Evolutionary conservation across 768 basidiomycete genomes (phyloP).

Genomic region (Kwoniella heveanensis): DNA sequence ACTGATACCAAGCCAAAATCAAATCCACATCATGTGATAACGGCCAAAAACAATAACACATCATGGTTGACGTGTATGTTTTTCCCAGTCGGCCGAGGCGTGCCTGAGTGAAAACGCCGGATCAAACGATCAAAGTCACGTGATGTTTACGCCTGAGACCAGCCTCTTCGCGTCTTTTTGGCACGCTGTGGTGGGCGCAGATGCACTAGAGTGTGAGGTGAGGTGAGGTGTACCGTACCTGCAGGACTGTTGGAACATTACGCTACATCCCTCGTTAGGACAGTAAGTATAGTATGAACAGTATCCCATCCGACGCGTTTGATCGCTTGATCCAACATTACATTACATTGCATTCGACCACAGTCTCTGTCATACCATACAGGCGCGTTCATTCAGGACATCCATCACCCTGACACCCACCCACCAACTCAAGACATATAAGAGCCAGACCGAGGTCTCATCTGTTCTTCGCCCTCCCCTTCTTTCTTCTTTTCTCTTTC

Average conservation of each 20-base stretch:
- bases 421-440: constrained; percentile 13
- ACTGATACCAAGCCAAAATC: background rate
- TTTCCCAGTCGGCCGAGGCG: constrained; percentile 6
- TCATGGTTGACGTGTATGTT: constrained; percentile 25
- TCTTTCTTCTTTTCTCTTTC: constrained; percentile 2
- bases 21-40: constrained; percentile 12
- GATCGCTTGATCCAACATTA: constrained; percentile 4
- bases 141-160: constrained; percentile 16
- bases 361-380: background rate
- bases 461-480: constrained; percentile 12
- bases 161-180: constrained; percentile 22
- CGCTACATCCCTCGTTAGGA: too few species aligned
- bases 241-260: constrained; percentile 2
- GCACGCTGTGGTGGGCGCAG: too few species aligned
- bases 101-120: constrained; percentile 1
- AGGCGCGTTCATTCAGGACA: too few species aligned
- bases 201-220: too few species aligned
- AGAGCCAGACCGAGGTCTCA: constrained; percentile 12
- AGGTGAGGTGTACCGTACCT: too few species aligned
- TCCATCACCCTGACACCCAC: background rate
- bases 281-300: background rate
- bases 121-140: constrained; percentile 18
- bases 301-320: constrained; percentile 11
- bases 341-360: background rate
- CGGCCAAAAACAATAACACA: constrained; percentile 7